Evolutionary conservation across 768 basidiomycete genomes (phyloP).

Genomic region (Podaxis carcinomalis): DNA sequence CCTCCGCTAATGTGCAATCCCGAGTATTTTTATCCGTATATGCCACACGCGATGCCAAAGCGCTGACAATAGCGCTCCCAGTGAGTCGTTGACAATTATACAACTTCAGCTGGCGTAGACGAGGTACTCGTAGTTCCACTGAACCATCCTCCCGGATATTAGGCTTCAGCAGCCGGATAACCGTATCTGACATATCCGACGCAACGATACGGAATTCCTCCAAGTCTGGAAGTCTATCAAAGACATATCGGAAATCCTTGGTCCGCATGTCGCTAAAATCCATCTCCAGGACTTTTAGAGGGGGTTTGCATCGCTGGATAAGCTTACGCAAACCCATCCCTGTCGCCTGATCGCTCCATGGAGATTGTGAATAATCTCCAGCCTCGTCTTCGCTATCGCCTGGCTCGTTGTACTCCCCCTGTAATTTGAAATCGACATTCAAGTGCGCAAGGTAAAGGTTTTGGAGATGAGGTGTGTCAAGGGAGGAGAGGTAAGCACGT

Average conservation of each 20-base stretch:
- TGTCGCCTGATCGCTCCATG: conserved; percentile 71
- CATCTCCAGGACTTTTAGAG: conserved; percentile 67
- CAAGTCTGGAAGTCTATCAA: conserved; percentile 48
- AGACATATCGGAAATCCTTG: conserved; percentile 72
- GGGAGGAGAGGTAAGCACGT: conserved; percentile 58
- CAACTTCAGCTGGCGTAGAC: conserved; percentile 46
- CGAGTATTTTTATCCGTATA: conserved; percentile 29
- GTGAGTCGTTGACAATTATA: conserved; percentile 60
- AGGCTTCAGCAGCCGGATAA: conserved; percentile 57
- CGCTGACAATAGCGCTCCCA: conserved; percentile 53
- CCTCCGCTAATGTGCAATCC: conserved; percentile 25
- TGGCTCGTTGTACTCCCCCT: conserved; percentile 36
- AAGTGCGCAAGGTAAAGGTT: conserved; percentile 63
- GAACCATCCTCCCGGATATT: conserved; percentile 10
- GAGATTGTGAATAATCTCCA: conserved; percentile 70
- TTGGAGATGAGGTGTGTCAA: conserved; percentile 56
- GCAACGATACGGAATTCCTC: conserved; percentile 71
- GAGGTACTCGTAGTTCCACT: conserved; percentile 48
- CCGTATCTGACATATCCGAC: conserved; percentile 77
- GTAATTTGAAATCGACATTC: conserved; percentile 56
- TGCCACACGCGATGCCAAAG: conserved; percentile 42
- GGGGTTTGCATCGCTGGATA: conserved; percentile 56
- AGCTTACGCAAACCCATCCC: conserved; percentile 76
- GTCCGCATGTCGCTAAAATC: conserved; percentile 82
- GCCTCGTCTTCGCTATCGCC: conserved; percentile 78